Evolutionary conservation across 2,329 filamentous ascomycete genomes (phyloP), one percentile per base, ranked within the genome.

Genomic region (Calonectria multiphialidica): DNA sequence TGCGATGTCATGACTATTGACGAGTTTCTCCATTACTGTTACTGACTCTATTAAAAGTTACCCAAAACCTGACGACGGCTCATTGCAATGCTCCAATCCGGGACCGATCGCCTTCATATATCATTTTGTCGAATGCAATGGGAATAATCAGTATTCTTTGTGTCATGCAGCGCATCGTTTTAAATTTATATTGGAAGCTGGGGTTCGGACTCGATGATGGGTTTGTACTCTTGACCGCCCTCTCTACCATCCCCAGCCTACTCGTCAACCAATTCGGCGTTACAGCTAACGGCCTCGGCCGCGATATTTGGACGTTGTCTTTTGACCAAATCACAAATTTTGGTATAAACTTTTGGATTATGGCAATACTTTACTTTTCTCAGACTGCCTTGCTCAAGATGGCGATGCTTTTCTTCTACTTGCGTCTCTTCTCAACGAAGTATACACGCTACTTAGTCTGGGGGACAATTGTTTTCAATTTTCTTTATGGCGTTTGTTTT

Each of bases 381-480:
- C 70, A 75, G 10, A 53, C 73, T 6, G 67, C 69, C 3, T 35
- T 63, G 1, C 49, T 71, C 13, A 75, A 75, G 7, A 69, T 72
- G 4, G 66, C 70, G 1, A 59, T 75, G 7, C 30, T 75, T 0
- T 73, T 74, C 33, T 75, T 75, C 10, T 75, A 70, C 18, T 72
- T 75, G 2, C 62, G 72, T 0, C 64, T 75, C 18, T 75, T 75
- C 6, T 70, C 65, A 0, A 49, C 37, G 7, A 28, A 3, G 7
- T 12, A 10, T 9, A 49, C 45, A 9, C 35, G 33, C 25, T 35
- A 50, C 33, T 1, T 72, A 2, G 37, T 75, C 30, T 75, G 73
- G 73, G 66, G 37, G 8, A 75, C 73, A 1, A 33, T 74, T 2
- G 30, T 25, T 3, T 30, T 68, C 1, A 50, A 44, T 2, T 13